These are phyloP conservation scores for Polyporus tsugae DNA, from an alignment of 1,284 basidiomycete species.

Conservation along the genomic window DNA sequence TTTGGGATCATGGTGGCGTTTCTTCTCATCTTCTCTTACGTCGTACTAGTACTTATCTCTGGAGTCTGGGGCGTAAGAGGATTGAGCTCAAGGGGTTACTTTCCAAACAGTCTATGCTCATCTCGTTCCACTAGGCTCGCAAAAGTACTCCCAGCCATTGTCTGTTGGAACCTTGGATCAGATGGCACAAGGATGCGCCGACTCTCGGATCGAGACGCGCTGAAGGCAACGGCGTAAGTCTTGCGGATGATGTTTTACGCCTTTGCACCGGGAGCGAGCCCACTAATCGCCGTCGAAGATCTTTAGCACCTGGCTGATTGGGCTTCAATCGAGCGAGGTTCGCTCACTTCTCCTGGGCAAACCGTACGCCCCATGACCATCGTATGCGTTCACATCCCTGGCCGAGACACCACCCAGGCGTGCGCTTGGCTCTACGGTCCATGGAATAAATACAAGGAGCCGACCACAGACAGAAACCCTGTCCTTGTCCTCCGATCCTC, in stretches of 20 bases:
- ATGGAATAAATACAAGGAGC: conserved; percentile 16
- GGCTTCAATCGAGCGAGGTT: conserved; percentile 13
- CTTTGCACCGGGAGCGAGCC: not conserved
- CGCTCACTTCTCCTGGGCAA: conserved; percentile 9
- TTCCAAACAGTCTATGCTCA: not conserved
- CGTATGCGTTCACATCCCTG: not conserved
- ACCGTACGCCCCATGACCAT: conserved; percentile 22
- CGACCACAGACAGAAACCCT: not conserved
- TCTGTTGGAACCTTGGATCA: no score
- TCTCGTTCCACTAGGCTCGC: not conserved
- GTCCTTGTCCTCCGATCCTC: not conserved
- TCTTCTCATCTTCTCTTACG: not conserved
- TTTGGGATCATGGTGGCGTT: not conserved
- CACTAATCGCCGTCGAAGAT: conserved; percentile 7
- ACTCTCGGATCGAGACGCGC: not conserved
- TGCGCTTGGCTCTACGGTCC: not conserved
- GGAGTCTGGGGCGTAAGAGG: not conserved
- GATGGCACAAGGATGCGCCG: not conserved
- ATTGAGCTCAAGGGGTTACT: no score
- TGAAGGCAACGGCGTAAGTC: not conserved
- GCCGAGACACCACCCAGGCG: conserved; percentile 17
- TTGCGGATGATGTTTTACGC: not conserved
- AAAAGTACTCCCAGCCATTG: not conserved
- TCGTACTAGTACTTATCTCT: not conserved
- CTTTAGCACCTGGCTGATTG: conserved; percentile 10